Conservation (phyloP, 495 filamentous ascomycete species). For the Terfezia boudieri region DNA sequence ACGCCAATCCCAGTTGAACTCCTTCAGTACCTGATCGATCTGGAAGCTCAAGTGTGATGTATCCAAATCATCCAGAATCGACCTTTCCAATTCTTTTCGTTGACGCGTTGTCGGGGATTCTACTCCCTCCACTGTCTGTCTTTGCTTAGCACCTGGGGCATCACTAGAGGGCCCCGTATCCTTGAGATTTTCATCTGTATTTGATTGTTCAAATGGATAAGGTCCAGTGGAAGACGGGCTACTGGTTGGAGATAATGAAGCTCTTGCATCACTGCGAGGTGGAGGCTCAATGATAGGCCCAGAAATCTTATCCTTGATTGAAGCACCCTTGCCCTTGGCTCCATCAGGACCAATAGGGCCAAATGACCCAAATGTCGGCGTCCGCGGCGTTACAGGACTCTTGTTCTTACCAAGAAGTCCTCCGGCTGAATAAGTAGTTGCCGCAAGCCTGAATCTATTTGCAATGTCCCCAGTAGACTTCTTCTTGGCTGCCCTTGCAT, state of each 20-base stretch:
- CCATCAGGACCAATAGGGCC: background rate
- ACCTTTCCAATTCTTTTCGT: slow-evolving; percentile 44
- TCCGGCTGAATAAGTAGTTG: slow-evolving; percentile 44
- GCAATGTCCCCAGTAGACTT: slow-evolving; percentile 29
- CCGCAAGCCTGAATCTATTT: slow-evolving; percentile 61
- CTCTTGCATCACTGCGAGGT: slow-evolving; percentile 7
- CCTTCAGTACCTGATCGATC: slow-evolving; percentile 56
- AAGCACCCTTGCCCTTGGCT: slow-evolving; percentile 3
- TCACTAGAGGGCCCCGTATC: background rate
- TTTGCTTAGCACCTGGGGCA: background rate
- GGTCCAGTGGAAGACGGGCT: background rate
- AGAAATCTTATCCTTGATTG: slow-evolving; percentile 1
- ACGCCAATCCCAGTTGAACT: slow-evolving; percentile 76
- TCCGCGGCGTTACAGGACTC: slow-evolving; percentile 10
- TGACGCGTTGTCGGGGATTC: slow-evolving; percentile 21
- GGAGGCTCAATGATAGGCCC: slow-evolving; percentile 9
- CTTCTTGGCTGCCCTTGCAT: slow-evolving; percentile 6
- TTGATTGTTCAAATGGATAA: background rate
- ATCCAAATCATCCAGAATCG: slow-evolving; percentile 16
- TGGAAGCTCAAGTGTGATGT: slow-evolving; percentile 25
- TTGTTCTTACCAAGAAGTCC: slow-evolving; percentile 3
- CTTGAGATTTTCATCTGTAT: background rate
- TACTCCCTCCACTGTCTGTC: background rate
- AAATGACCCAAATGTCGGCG: slow-evolving; percentile 1
- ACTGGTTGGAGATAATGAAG: background rate